Percentiles rank a stretch among this genome's conserved stretches.
These are phyloP conservation scores for Oldenlandia corymbosa DNA, from an alignment of 257 asterid genomes.

Conservation along the genomic window DNA sequence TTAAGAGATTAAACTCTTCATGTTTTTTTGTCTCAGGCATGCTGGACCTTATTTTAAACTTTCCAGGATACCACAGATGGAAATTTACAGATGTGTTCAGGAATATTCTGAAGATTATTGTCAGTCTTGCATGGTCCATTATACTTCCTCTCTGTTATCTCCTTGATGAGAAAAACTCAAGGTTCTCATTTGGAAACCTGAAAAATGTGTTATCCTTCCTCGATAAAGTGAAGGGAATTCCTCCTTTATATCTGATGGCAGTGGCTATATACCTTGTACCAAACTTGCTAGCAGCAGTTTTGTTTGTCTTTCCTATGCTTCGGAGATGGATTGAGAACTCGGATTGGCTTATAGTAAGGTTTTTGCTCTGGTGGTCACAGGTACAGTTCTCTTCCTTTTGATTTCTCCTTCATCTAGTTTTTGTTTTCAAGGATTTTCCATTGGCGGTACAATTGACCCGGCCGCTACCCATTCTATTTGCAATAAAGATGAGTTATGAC, in stretches of 20 bases:
- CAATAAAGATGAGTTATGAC: neutral
- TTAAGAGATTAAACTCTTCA: conserved; percentile 15
- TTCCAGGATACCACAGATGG: conserved; percentile 93
- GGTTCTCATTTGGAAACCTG: conserved; percentile 30
- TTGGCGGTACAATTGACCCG: neutral
- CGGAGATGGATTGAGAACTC: conserved; percentile 96
- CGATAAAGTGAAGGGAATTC: conserved; percentile 72
- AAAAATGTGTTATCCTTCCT: conserved; percentile 49
- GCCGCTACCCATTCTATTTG: neutral
- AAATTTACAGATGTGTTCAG: conserved; percentile 67
- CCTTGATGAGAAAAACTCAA: conserved; percentile 45
- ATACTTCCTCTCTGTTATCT: conserved; percentile 68
- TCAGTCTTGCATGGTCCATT: conserved; percentile 80
- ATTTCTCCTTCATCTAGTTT: conserved; percentile 9
- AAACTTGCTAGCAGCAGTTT: conserved; percentile 57
- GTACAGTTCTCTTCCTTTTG: conserved; percentile 32
- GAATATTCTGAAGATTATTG: conserved; percentile 65
- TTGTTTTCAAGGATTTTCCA: neutral
- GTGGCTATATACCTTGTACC: conserved; percentile 78
- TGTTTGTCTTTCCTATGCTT: conserved; percentile 88
- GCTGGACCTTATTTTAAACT: conserved; percentile 76
- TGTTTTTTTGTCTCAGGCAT: conserved; percentile 46
- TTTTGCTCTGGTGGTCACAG: conserved; percentile 99
- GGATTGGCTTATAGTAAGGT: conserved; percentile 79
- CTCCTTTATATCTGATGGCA: conserved; percentile 74